A percentile compares a stretch with the other conserved stretches of the same genome.
Evolutionary conservation across 108 stramenopile species (phyloP).

Genomic region (Cyclotella choctawhatcheeana): DNA sequence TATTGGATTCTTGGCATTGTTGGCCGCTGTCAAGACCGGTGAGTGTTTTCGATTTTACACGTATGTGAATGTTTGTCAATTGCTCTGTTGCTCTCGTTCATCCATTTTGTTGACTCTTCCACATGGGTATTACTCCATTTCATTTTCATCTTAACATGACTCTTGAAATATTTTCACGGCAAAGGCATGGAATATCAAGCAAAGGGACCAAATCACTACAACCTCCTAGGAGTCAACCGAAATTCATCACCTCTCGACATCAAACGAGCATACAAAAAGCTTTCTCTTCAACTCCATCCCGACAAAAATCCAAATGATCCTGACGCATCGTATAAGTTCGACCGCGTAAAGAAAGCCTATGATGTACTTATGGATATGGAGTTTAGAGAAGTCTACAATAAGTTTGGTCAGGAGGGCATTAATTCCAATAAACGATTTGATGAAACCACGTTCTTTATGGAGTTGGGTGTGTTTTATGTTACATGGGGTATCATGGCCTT

Average conservation of each 20-base stretch:
- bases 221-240: constrained; percentile 78
- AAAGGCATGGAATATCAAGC: constrained; percentile 86
- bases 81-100: not conserved
- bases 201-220: constrained; percentile 93
- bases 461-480: constrained; percentile 92
- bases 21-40: constrained; percentile 94
- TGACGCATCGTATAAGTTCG: constrained; percentile 91
- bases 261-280: constrained; percentile 95
- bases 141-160: too few relatives aligned
- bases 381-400: constrained; percentile 96
- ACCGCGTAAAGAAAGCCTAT: constrained; percentile 89
- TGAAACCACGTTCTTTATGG: constrained; percentile 86
- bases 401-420: constrained; percentile 94
- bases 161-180: too few relatives aligned
- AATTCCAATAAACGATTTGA: constrained; percentile 85
- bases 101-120: too few relatives aligned
- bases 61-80: not conserved
- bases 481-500: constrained; percentile 96
- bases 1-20: constrained; percentile 89
- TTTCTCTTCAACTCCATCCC: constrained; percentile 94
- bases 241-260: constrained; percentile 92
- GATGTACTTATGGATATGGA: constrained; percentile 97
- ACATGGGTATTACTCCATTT: too few relatives aligned
- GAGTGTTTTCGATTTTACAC: constrained; percentile 25
- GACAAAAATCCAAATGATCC: constrained; percentile 95